phyloP scores from a whole-genome alignment of 2,329 filamentous ascomycete species.

The Xylaria sp. region DNA sequence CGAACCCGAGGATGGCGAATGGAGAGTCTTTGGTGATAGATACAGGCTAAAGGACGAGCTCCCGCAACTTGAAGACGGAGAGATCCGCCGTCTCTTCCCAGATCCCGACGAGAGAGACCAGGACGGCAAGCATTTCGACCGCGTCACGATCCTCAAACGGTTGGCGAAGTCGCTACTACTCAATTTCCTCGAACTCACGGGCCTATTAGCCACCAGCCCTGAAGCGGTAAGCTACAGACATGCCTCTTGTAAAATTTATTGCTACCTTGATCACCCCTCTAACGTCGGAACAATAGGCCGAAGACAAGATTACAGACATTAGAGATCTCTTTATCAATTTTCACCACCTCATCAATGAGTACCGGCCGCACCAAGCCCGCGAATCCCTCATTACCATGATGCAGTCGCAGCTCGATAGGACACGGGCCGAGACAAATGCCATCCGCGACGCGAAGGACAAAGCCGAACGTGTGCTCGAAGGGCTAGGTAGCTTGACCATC shows the following conservation, averaged over 20 bases:
- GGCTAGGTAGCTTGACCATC: constrained; percentile 61
- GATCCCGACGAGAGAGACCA: constrained; percentile 51
- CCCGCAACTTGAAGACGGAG: constrained; percentile 71
- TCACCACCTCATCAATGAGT: constrained; percentile 89
- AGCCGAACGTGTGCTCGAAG: constrained; percentile 74
- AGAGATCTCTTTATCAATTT: constrained; percentile 87
- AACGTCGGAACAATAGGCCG: constrained; percentile 51
- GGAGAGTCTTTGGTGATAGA: constrained; percentile 48
- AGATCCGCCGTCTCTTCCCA: constrained; percentile 65
- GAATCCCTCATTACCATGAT: constrained; percentile 68
- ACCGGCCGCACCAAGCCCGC: constrained; percentile 75
- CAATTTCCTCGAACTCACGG: constrained; percentile 85
- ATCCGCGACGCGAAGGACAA: constrained; percentile 74
- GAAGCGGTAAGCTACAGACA: constrained; percentile 48
- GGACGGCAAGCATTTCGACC: constrained; percentile 63
- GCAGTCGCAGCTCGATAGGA: constrained; percentile 69
- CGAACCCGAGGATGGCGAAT: constrained; percentile 69
- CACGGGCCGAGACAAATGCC: constrained; percentile 72
- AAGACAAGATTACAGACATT: constrained; percentile 77
- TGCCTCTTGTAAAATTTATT: neutral
- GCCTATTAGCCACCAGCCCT: constrained; percentile 71
- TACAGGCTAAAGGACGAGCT: constrained; percentile 31
- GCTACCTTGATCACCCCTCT: neutral
- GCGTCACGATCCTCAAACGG: constrained; percentile 72
- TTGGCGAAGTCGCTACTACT: constrained; percentile 84